Evolutionary conservation across 176 grass and related monocot genomes (phyloP), one percentile per base, ranked within the genome.

Genomic region (Elymus sibiricus): DNA sequence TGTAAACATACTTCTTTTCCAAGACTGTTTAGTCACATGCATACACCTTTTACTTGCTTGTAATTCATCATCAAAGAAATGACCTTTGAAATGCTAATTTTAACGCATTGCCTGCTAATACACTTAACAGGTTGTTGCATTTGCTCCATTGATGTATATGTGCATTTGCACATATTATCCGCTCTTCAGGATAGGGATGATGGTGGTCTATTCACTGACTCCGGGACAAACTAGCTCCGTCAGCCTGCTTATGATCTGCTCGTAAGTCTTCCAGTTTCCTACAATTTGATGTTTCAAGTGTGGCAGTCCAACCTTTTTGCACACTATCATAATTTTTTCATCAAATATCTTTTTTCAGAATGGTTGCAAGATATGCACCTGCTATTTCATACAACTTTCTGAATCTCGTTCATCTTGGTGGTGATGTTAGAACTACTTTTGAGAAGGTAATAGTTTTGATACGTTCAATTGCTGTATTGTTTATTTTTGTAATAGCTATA

Each of bases 131-230:
- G 91, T 99, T 85, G 92, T 83, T 87, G 94, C 94, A 84, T 96
- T 99, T 90, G 76, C 95, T 56, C 97, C 97, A 21, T 88, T 98
- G 84, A 85, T 98, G 92, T 98, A 98, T 86, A 98, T 98, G 97
- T 98, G 94, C 80, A 87, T 98, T 79, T 98, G 97, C 88, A 98
- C 97, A 68, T 98, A 98, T 85, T 98, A 98, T 91, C 94, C 97
- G 27, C 85, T 98, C 70, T 94, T 98, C 86, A 89, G 95, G 79
- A 96, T 98, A 84, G 97, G 97, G 79, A 98, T 98, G 97, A 76
- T 98, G 66, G 92, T 98, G 97, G 95, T 98, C 85, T 98, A 96
- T 91, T 95, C 94, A 76, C 82, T 98, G 10, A 99, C 97, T 87
- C 90, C 97, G 49, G 92, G 90, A 83, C 94, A 99, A 79, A 99